Evolutionary conservation across 2,329 filamentous ascomycete genomes (phyloP), one percentile per base, ranked within the genome.

Genomic region (Ophiostoma triangulosporum): DNA sequence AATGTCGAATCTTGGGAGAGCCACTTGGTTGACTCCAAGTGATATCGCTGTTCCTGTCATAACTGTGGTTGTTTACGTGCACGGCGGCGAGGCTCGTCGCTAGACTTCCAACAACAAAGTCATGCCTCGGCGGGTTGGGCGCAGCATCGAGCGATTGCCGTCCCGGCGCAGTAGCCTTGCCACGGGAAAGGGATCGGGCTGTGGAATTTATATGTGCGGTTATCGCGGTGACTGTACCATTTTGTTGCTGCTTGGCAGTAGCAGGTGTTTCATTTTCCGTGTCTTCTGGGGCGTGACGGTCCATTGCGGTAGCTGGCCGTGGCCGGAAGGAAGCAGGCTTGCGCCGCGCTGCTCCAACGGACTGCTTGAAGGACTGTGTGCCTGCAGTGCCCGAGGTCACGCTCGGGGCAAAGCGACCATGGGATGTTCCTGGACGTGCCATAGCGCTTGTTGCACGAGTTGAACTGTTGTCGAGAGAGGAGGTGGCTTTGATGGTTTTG

Each of bases 381-480:
- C 79, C 74, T 31, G 45, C 12, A 17, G 65, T 60, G 14, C 71
- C 73, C 12, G 74, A 71, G 1, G 81, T 79, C 27, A 80, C 65
- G 60, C 77, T 83, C 57, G 73, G 77, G 14, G 76, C 72, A 57
- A 81, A 80, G 57, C 70, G 72, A 57, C 68, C 73, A 52, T 69
- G 12, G 68, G 49, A 69, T 24, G 50, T 4, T 12, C 38, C 29
- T n/a, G 38, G 24, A 8, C 55, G 50, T 14, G 52, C n/a, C 26
- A 20, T 4, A 11, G 33, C 14, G 29, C 22, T 17, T n/a, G 26
- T 65, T 67, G 60, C 68, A 66, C 62, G 69, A 68, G 57, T 26
- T n/a, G 38, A 17, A 17, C 35, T 22, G 9, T 20, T 22, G 9
- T 20, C 8, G 6, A 48, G 20, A 8, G 51, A 49, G 15, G 48